Base-by-base conservation (phyloP, 768 basidiomycete species). In the Leccinum pellstonianum region DNA sequence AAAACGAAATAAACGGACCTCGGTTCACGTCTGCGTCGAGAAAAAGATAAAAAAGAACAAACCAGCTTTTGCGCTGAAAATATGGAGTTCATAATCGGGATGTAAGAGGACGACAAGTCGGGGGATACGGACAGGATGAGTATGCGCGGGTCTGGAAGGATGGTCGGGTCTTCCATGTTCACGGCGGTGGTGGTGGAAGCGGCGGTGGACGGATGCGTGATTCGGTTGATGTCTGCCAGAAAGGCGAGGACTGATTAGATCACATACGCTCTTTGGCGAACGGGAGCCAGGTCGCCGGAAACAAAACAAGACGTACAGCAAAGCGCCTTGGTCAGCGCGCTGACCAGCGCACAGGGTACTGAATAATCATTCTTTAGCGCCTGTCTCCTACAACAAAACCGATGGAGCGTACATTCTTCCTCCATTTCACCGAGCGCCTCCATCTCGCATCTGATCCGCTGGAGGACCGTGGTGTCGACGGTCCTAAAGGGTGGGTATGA, bases 31-130 rank as follows among this genome's bases (percentile, higher is more conserved):
- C 37, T 19, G 4, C 15, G 19, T 33, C 31, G 21, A 11, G 41
- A 46, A 50, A 56, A 35, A 11, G n/a, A 23, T 54, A 29, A 46
- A 57, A 21, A 5, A 6, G 19, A 54, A 74, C 88, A 65, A 63
- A 92, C 96, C 65, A 94, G 80, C 78, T 99, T 99, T 75, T 99
- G 97, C 5, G 97, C 97, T 17, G 95, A 95, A 76, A 99, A 99
- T 52, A 98, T 98, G 56, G 95, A 88, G 72, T 98, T 98, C 97
- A 99, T 99, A 71, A 98, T 87, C 25, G 96, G 93, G 52, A 98
- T 96, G 75, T 99, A 99, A 10, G 95, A 93, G 8, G 87, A 82
- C 9, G 91, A 88, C 29, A 88, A 81, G 75, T 96, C 91, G 15
- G 93, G 92, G 11, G 95, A 96, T 56, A 97, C 94, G 43, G 94